These are phyloP conservation scores for Cystofilobasidium ferigula DNA, from an alignment of 768 basidiomycete species.

Conservation along the genomic window DNA sequence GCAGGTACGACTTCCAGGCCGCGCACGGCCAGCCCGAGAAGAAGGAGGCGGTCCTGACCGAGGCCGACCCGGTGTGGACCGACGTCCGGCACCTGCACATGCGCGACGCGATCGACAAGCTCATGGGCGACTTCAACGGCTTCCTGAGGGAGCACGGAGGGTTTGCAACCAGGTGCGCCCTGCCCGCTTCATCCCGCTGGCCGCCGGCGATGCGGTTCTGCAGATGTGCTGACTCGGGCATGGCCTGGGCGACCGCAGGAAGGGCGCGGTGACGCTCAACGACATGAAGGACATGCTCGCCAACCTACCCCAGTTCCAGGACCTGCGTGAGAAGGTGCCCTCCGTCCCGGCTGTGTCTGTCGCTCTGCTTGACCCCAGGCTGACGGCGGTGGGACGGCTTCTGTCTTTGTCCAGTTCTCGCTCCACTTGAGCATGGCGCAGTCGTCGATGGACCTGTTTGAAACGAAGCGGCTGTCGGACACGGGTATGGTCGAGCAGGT, in stretches of 20 bases:
- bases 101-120: slow-evolving; percentile 93
- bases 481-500: slow-evolving; percentile 88
- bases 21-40: slow-evolving; percentile 74
- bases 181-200: not conserved
- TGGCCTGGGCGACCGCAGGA: slow-evolving; percentile 42
- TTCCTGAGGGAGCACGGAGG: slow-evolving; percentile 90
- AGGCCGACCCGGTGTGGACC: slow-evolving; percentile 81
- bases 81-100: slow-evolving; percentile 94
- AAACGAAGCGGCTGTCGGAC: slow-evolving; percentile 67
- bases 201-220: too few species aligned
- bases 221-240: too few species aligned
- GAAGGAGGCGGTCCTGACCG: slow-evolving; percentile 75
- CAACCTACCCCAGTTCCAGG: slow-evolving; percentile 82
- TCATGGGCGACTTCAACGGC: slow-evolving; percentile 90
- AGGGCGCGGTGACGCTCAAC: slow-evolving; percentile 75
- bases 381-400: not conserved
- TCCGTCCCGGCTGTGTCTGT: not conserved
- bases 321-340: slow-evolving; percentile 78
- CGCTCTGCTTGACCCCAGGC: not conserved
- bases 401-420: slow-evolving; percentile 57
- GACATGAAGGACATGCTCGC: slow-evolving; percentile 99
- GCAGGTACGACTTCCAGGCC: slow-evolving; percentile 86
- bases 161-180: slow-evolving; percentile 62
- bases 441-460: slow-evolving; percentile 90
- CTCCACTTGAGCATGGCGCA: slow-evolving; percentile 95